These are phyloP conservation scores for Sphaerostilbella broomeana DNA, from an alignment of 2,329 filamentous ascomycete genomes.

Conservation along the genomic window DNA sequence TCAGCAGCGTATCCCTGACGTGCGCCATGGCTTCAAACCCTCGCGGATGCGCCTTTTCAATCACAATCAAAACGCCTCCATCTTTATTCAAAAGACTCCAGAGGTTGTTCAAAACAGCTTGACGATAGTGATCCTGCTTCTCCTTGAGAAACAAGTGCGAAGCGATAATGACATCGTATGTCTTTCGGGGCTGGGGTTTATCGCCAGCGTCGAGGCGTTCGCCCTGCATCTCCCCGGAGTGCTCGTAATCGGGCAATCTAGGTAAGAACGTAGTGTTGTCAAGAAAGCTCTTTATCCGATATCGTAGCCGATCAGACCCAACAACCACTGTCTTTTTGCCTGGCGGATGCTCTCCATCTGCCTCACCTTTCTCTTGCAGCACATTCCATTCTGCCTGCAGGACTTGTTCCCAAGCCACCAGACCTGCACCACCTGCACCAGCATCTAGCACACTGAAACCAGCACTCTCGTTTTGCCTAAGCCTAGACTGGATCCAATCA, in stretches of 20 bases:
- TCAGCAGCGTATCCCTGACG: slow-evolving; percentile 71
- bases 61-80: slow-evolving; percentile 76
- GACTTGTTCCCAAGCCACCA: slow-evolving; percentile 72
- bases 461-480: slow-evolving; percentile 49
- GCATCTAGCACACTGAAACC: slow-evolving; percentile 65
- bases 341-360: slow-evolving; percentile 39
- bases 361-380: slow-evolving; percentile 48
- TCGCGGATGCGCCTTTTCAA: slow-evolving; percentile 86
- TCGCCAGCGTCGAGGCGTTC: slow-evolving; percentile 52
- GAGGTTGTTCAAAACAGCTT: slow-evolving; percentile 74
- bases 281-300: slow-evolving; percentile 68
- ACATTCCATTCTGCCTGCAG: slow-evolving; percentile 74
- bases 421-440: slow-evolving; percentile 64
- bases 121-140: slow-evolving; percentile 69
- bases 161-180: slow-evolving; percentile 84
- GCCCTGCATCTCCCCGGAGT: slow-evolving; percentile 53
- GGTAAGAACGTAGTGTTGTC: slow-evolving; percentile 90
- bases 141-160: slow-evolving; percentile 75
- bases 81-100: slow-evolving; percentile 81
- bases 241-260: slow-evolving; percentile 79
- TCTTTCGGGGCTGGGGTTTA: slow-evolving; percentile 58
- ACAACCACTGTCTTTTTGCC: slow-evolving; percentile 78
- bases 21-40: slow-evolving; percentile 90
- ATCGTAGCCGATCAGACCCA: slow-evolving; percentile 66
- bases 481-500: slow-evolving; percentile 60